A percentile compares a stretch with the other conserved stretches of the same genome.
phyloP scores from a whole-genome alignment of 164 flowering plant genomes.

The Chloranthus sessilifolius region DNA sequence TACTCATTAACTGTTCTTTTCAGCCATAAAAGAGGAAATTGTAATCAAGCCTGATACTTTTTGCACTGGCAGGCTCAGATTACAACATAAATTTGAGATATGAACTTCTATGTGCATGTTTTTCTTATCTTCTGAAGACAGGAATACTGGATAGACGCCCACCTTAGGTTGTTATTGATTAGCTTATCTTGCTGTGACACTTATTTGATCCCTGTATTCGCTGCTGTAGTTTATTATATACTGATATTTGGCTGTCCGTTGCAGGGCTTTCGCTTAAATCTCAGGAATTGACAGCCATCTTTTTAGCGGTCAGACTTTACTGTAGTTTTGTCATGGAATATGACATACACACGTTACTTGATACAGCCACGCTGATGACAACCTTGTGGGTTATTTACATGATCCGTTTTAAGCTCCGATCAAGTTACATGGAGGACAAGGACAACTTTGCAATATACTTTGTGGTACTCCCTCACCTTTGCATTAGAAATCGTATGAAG shows the following conservation, averaged over 20 bases:
- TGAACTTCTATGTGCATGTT: no score
- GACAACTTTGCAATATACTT: conserved; percentile 29
- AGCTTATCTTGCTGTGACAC: no score
- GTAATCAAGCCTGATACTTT: no score
- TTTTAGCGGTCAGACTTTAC: conserved; percentile 21
- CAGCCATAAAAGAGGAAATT: no score
- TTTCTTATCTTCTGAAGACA: no score
- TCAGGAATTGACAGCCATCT: conserved; percentile 21
- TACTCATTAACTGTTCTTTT: no score
- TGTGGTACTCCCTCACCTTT: conserved; percentile 19
- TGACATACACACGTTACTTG: conserved; percentile 34
- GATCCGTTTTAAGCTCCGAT: conserved; percentile 26
- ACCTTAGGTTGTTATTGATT: no score
- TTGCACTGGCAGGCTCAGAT: no score
- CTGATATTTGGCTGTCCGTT: neutral
- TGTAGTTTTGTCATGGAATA: conserved; percentile 36
- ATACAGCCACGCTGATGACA: conserved; percentile 26
- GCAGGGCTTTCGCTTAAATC: conserved; percentile 22
- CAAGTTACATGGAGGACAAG: conserved; percentile 31
- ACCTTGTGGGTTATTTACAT: conserved; percentile 36
- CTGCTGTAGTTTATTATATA: no score
- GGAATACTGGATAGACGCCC: no score
- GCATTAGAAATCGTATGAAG: neutral
- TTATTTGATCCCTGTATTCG: no score
- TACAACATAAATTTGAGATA: no score